Conservation (phyloP, 108 stramenopile species). For the Cyclotella baltica region DNA sequence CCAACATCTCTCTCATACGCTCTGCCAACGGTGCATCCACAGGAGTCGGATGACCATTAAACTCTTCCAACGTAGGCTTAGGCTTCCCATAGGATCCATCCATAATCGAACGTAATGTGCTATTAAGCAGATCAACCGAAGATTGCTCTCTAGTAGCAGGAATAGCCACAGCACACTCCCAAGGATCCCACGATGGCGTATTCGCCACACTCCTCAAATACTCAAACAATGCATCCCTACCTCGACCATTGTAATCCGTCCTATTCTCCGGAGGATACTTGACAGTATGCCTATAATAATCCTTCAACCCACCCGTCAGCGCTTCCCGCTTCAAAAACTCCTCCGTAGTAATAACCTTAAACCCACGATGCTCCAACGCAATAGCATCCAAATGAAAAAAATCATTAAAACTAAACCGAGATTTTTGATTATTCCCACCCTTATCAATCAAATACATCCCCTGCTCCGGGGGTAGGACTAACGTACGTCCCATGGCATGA, state of each 20-base stretch:
- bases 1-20: slow-evolving; percentile 67
- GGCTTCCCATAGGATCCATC: slow-evolving; percentile 55
- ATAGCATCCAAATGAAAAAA: slow-evolving; percentile 80
- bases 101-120: slow-evolving; percentile 47
- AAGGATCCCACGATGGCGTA: slow-evolving; percentile 53
- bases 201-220: slow-evolving; percentile 57
- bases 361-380: slow-evolving; percentile 56
- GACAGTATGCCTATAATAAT: slow-evolving; percentile 46
- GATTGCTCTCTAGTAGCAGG: slow-evolving; percentile 39
- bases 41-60: slow-evolving; percentile 55
- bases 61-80: slow-evolving; percentile 51
- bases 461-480: slow-evolving; percentile 92
- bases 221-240: slow-evolving; percentile 29
- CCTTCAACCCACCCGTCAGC: slow-evolving; percentile 47
- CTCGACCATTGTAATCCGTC: slow-evolving; percentile 57
- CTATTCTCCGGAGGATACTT: slow-evolving; percentile 66
- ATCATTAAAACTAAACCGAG: slow-evolving; percentile 69
- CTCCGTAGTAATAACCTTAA: slow-evolving; percentile 78
- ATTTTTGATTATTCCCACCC: slow-evolving; percentile 42
- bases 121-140: slow-evolving; percentile 46
- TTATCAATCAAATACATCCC: slow-evolving; percentile 81
- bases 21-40: slow-evolving; percentile 61
- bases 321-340: slow-evolving; percentile 80
- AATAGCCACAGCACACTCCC: slow-evolving; percentile 59
- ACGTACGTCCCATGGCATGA: slow-evolving; percentile 89